These are phyloP conservation scores for Physaria fendleri DNA, from an alignment of 345 rosid genomes.

Conservation along the genomic window DNA sequence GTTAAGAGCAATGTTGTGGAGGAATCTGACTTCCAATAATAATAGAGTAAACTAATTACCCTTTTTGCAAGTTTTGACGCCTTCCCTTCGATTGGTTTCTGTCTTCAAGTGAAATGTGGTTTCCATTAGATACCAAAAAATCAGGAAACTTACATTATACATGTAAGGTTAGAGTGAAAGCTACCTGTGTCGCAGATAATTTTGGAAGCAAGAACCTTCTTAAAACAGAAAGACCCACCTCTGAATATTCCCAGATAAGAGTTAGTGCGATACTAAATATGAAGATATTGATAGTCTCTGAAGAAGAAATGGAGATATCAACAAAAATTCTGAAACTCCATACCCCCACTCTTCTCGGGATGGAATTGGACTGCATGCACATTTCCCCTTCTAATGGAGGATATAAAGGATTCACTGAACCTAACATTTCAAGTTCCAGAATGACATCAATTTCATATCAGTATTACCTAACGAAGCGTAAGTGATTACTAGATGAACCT, in stretches of 20 bases:
- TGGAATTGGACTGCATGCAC: slow-evolving; percentile 98
- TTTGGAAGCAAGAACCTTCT: slow-evolving; percentile 71
- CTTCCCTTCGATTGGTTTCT: slow-evolving; percentile 66
- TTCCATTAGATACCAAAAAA: slow-evolving; percentile 39
- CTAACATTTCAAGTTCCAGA: slow-evolving; percentile 33
- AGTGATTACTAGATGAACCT: background rate
- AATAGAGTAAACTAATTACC: slow-evolving; percentile 40
- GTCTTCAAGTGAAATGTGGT: slow-evolving; percentile 49
- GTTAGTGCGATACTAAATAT: background rate
- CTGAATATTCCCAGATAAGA: slow-evolving; percentile 41
- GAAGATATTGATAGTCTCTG: slow-evolving; percentile 9
- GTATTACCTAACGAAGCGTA: too few relatives aligned
- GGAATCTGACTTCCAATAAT: background rate
- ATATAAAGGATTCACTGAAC: slow-evolving; percentile 74
- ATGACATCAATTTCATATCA: too few relatives aligned
- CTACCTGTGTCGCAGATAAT: slow-evolving; percentile 50
- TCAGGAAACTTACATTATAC: slow-evolving; percentile 7
- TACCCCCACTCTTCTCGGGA: slow-evolving; percentile 99
- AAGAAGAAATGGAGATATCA: background rate
- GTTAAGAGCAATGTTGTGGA: background rate
- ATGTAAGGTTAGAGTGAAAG: slow-evolving; percentile 16
- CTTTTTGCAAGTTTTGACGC: slow-evolving; percentile 89
- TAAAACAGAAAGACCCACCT: slow-evolving; percentile 87
- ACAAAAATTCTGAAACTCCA: slow-evolving; percentile 15
- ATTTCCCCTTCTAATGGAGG: slow-evolving; percentile 87